A percentile compares a stretch with the other conserved stretches of the same genome.
These are phyloP conservation scores for Lolium multiflorum DNA, from an alignment of 176 grass and related monocot genomes.

Conservation along the genomic window DNA sequence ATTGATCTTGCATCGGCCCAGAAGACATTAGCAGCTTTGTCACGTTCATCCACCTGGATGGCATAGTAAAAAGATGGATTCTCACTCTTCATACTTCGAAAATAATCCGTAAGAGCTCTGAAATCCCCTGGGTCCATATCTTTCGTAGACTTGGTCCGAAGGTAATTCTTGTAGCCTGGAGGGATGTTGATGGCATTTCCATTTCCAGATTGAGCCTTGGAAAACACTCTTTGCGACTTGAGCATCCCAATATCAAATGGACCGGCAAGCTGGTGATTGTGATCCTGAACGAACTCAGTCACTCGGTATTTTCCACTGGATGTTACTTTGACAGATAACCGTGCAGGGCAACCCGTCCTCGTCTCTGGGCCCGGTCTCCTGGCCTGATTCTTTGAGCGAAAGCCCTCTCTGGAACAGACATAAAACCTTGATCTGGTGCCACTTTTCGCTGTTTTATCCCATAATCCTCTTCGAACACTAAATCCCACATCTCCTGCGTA, in stretches of 20 bases:
- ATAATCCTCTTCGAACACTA: conserved; percentile 84
- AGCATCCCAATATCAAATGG: conserved; percentile 94
- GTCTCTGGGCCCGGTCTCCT: conserved; percentile 74
- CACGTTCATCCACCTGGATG: conserved; percentile 89
- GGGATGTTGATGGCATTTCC: conserved; percentile 68
- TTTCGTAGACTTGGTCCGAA: conserved; percentile 60
- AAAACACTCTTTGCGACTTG: conserved; percentile 62
- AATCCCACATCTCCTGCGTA: conserved; percentile 88
- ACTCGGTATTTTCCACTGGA: conserved; percentile 76
- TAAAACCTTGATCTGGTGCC: conserved; percentile 71
- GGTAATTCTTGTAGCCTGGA: conserved; percentile 82
- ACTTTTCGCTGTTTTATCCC: conserved; percentile 86
- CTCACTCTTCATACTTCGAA: conserved; percentile 78
- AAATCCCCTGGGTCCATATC: conserved; percentile 62
- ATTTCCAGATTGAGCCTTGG: conserved; percentile 59
- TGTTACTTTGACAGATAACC: conserved; percentile 67
- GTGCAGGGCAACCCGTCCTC: conserved; percentile 78
- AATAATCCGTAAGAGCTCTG: conserved; percentile 76
- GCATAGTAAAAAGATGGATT: conserved; percentile 91
- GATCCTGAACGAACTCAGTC: conserved; percentile 76
- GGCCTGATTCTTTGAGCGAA: conserved; percentile 74
- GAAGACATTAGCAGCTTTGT: conserved; percentile 81
- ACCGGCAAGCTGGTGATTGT: conserved; percentile 90
- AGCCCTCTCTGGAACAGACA: conserved; percentile 88
- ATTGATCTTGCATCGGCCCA: conserved; percentile 87